A percentile compares a stretch with the other conserved stretches of the same genome.
These are phyloP conservation scores for Globomyces pollinis-pini DNA, from an alignment of 192 early-diverging fungal genomes.

Conservation along the genomic window DNA sequence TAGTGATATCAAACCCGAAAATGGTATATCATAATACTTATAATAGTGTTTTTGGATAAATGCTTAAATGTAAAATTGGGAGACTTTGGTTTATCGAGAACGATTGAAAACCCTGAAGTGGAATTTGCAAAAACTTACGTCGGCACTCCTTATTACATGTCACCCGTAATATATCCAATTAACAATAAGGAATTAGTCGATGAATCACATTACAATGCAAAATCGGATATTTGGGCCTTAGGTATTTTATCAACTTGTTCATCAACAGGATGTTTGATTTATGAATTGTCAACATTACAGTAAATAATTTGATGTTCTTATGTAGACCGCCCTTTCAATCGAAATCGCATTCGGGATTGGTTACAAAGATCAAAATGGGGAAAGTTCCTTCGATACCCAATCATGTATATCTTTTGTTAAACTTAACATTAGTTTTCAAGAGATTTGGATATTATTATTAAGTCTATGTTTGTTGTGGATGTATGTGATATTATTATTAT, in stretches of 20 bases:
- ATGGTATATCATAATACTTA: no score
- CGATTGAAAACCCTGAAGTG: constrained; percentile 48
- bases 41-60: constrained; percentile 64
- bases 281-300: constrained; percentile 67
- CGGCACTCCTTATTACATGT: constrained; percentile 78
- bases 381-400: constrained; percentile 44
- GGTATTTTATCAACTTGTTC: no score
- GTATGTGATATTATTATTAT: no score
- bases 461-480: neutral
- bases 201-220: constrained; percentile 59
- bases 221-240: constrained; percentile 69
- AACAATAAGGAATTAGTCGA: constrained; percentile 54
- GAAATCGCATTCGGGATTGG: constrained; percentile 48
- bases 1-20: constrained; percentile 70
- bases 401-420: neutral
- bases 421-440: constrained; percentile 19
- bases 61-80: constrained; percentile 64
- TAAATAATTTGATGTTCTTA: constrained; percentile 27
- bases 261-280: constrained; percentile 64
- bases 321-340: constrained; percentile 64
- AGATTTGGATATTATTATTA: constrained; percentile 24
- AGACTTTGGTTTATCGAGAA: constrained; percentile 65
- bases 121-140: constrained; percentile 71
- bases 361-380: constrained; percentile 53
- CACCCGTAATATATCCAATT: constrained; percentile 43